Percentiles rank a stretch among this genome's conserved stretches.
phyloP scores from a whole-genome alignment of 768 basidiomycete species.

The Tremella fuciformis region DNA sequence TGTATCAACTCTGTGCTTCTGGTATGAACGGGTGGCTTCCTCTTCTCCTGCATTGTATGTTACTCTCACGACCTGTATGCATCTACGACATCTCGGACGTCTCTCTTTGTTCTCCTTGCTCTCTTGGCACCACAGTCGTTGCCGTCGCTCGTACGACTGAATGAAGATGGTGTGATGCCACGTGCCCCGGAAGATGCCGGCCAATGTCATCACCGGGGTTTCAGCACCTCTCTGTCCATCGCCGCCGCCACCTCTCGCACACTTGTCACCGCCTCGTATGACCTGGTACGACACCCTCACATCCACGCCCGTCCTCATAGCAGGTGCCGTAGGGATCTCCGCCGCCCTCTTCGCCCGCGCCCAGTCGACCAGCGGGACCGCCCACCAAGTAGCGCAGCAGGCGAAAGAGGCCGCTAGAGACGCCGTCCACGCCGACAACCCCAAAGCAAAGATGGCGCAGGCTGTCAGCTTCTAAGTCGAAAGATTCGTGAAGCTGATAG shows the following conservation, averaged over 20 bases:
- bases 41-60: constrained; percentile 10
- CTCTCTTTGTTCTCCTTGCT: no score
- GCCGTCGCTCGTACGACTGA: no score
- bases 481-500: background rate
- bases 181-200: no score
- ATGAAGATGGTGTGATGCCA: no score
- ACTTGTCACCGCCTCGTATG: background rate
- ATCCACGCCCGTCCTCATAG: constrained; percentile 36
- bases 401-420: constrained; percentile 23
- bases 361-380: background rate
- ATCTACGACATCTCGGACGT: no score
- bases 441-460: constrained; percentile 35
- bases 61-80: no score
- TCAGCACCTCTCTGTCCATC: no score
- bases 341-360: constrained; percentile 24
- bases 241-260: no score
- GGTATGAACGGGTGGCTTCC: constrained; percentile 22
- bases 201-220: no score
- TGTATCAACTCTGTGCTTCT: constrained; percentile 89
- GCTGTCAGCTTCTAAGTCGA: constrained; percentile 20
- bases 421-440: constrained; percentile 13
- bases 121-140: no score
- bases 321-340: constrained; percentile 30
- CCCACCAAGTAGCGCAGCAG: constrained; percentile 21
- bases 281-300: constrained; percentile 38